Evolutionary conservation across 352 stramenopile genomes (phyloP), one percentile per base, ranked within the genome.

Genomic region (Globisporangium polare): DNA sequence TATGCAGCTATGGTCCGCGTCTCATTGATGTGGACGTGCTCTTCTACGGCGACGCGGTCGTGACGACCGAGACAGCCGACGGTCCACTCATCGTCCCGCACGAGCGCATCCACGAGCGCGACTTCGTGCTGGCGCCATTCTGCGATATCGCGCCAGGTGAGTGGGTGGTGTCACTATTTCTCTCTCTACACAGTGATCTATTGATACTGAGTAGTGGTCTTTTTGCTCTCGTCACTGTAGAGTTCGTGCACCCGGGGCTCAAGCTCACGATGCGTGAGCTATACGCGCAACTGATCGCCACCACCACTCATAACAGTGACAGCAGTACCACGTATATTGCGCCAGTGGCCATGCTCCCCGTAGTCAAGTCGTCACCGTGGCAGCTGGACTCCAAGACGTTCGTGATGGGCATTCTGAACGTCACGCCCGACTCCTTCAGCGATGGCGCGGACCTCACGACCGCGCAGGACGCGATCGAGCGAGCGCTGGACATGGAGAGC

Each of bases 341-440:
- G 24, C 80, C 80, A 0, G 73, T 87, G 31, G 49, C 76, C 18
- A 70, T 92, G 60, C 63, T 94, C 2, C 79, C 79, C 17, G 73
- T 83, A 1, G 24, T 63, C 20, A 89, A 91, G 58, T 53, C 47
- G 1, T 26, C 29, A 0, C 75, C 76, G 7, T 87, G 77, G 76
- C 59, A 60, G 12, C 58, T 92, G 9, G 74, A 72, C 6, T 65
- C 55, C n/a, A 91, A 92, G 58, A 92, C 85, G 5, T 90, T 83
- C 33, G 85, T 99, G 50, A 99, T 99, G 97, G 97, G 97, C 31
- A 99, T 99, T 69, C 62, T 99, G 6, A 99, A 99, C 77, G 86
- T 98, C n/a, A 99, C 97, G 18, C 97, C 97, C 10, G 97, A 99
- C 73, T 98, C 91, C 69, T 99, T 99, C 66, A 98, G 93, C 75